phyloP scores from a whole-genome alignment of 495 filamentous ascomycete species.

The Penicillium bovifimosum region DNA sequence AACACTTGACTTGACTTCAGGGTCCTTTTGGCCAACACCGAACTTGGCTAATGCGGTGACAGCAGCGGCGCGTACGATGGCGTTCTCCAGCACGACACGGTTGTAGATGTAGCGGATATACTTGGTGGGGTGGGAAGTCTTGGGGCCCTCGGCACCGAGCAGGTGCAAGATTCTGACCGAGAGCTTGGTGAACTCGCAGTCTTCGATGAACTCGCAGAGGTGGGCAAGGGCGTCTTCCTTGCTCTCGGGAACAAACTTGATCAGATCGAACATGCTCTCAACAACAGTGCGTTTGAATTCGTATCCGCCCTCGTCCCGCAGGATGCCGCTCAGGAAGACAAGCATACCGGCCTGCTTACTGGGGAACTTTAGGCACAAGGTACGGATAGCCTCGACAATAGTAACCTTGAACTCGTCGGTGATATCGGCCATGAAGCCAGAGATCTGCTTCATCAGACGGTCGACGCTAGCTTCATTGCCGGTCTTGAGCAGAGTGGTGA shows the following conservation, averaged over 20 bases:
- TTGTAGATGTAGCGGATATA: slow-evolving; percentile 99
- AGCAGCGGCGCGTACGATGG: slow-evolving; percentile 89
- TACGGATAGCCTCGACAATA: slow-evolving; percentile 95
- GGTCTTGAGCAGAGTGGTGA: slow-evolving; percentile 95
- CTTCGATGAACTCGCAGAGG: slow-evolving; percentile 98
- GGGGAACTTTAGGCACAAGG: slow-evolving; percentile 94
- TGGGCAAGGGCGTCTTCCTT: slow-evolving; percentile 95
- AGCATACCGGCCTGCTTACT: slow-evolving; percentile 98
- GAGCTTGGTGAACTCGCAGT: slow-evolving; percentile 98
- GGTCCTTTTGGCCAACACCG: slow-evolving; percentile 93
- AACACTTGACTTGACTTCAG: slow-evolving; percentile 92
- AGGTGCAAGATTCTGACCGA: slow-evolving; percentile 93
- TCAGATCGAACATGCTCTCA: slow-evolving; percentile 98
- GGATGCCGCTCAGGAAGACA: slow-evolving; percentile 86
- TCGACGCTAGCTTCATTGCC: slow-evolving; percentile 97
- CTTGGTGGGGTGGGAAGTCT: slow-evolving; percentile 92
- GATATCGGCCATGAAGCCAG: slow-evolving; percentile 95
- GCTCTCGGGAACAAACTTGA: slow-evolving; percentile 97
- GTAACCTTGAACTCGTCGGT: slow-evolving; percentile 99
- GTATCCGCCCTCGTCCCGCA: slow-evolving; percentile 95
- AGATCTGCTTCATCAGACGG: slow-evolving; percentile 97
- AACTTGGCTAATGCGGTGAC: slow-evolving; percentile 96
- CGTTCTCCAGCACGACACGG: slow-evolving; percentile 94
- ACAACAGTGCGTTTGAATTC: slow-evolving; percentile 98
- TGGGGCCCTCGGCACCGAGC: slow-evolving; percentile 89